Conservation (phyloP, 2,329 filamentous ascomycete species). For the Aureobasidium sp. region DNA sequence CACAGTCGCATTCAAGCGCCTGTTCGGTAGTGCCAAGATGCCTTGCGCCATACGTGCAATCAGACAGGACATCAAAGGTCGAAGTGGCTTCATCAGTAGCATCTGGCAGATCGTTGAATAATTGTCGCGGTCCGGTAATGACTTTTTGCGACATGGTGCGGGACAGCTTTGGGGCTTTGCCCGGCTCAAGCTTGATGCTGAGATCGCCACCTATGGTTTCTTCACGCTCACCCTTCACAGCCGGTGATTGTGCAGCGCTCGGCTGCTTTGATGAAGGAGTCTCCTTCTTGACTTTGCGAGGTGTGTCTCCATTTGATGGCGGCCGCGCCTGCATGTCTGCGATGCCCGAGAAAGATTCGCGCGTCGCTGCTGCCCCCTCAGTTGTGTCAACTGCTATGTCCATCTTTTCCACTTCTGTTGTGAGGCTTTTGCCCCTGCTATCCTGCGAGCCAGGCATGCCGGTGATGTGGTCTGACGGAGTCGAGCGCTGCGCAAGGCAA, state of each 20-base stretch:
- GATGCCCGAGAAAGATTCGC: background rate
- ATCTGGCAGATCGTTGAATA: conserved; percentile 72
- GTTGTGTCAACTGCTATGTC: conserved; percentile 14
- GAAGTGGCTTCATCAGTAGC: conserved; percentile 67
- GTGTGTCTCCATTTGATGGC: conserved; percentile 19
- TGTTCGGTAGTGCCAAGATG: conserved; percentile 86
- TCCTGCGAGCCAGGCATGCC: background rate
- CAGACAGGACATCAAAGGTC: conserved; percentile 72
- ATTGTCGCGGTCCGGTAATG: conserved; percentile 52
- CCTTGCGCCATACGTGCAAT: conserved; percentile 88
- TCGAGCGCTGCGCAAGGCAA: background rate
- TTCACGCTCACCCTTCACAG: conserved; percentile 38
- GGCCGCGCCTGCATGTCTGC: conserved; percentile 13
- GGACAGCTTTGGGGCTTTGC: conserved; percentile 62
- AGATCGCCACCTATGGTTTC: conserved; percentile 55
- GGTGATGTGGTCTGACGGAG: background rate
- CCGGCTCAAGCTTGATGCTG: conserved; percentile 56
- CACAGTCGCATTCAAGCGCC: conserved; percentile 91
- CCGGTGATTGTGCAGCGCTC: conserved; percentile 31
- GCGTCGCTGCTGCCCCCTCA: background rate
- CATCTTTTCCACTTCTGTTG: conserved; percentile 14
- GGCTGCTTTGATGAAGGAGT: conserved; percentile 2
- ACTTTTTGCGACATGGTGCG: conserved; percentile 69
- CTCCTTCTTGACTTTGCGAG: conserved; percentile 24
- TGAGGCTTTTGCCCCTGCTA: background rate